Percentiles rank a stretch among this genome's conserved stretches.
phyloP scores from a whole-genome alignment of 2,329 filamentous ascomycete genomes.

The Colletotrichum sp. region DNA sequence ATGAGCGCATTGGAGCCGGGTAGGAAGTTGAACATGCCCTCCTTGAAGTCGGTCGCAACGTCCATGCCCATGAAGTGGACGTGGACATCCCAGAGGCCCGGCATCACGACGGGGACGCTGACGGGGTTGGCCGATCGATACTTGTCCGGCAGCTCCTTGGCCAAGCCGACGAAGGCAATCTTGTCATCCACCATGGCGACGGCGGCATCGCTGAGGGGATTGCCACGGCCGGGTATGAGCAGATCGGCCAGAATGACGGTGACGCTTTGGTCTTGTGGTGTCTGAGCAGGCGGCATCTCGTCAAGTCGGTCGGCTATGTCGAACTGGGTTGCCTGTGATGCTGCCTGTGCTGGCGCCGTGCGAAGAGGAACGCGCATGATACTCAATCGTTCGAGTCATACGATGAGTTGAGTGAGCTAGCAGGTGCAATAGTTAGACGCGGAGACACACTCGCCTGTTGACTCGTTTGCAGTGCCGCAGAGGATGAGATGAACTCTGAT shows the following conservation, averaged over 20 bases:
- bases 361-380: conserved; percentile 1
- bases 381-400: not conserved
- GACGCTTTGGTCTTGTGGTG: not conserved
- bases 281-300: not conserved
- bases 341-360: not conserved
- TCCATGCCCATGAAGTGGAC: conserved; percentile 49
- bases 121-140: conserved; percentile 32
- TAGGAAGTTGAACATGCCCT: conserved; percentile 16
- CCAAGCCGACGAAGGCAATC: conserved; percentile 44
- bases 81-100: conserved; percentile 60
- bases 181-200: conserved; percentile 42
- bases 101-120: conserved; percentile 49
- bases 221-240: conserved; percentile 52
- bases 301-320: not conserved
- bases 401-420: not conserved
- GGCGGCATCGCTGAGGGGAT: conserved; percentile 42
- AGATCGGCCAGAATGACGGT: conserved; percentile 34
- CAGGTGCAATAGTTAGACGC: not conserved
- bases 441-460: not conserved
- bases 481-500: not conserved
- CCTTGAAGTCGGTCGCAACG: conserved; percentile 21
- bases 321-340: not conserved
- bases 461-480: not conserved
- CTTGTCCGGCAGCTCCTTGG: conserved; percentile 32
- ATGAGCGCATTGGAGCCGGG: conserved; percentile 32